Evolutionary conservation across 352 stramenopile species (phyloP), one percentile per base, ranked within the genome.

Genomic region (Aphanomyces euteiches): DNA sequence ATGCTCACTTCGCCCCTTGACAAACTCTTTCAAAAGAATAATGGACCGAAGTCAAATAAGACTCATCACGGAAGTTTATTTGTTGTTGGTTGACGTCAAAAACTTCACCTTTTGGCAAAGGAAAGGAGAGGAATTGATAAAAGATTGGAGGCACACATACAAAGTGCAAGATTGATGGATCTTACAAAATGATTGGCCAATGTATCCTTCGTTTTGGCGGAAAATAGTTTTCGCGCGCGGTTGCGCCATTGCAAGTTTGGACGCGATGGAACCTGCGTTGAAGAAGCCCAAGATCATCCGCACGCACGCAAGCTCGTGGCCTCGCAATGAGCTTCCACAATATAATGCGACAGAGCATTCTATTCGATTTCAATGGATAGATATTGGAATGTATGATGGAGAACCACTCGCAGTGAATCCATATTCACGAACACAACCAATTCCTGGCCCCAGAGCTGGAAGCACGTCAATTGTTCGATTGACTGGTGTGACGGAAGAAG

Each of bases 371-470:
- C 96, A 99, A 80, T 99, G 97, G 96, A 90, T 99, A 57, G 97
- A 99, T 74, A 98, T 99, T 66, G 97, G 99, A 79, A 98, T 99
- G 89, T 97, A 98, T 57, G 84, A 95, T 19, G 96, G 95, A 3
- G 65, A 83, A 39, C 91, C 95, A 12, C 82, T 99, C 8, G 39
- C 75, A 0, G 61, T 72, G 21, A 98, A 98, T 78, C 94, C 96
- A 6, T 95, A 93, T 66, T 79, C 78, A 19, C 40, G 47, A 47
- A 80, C 79, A 28, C 74, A 88, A 40, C 71, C 66, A 0, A 82
- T 93, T 10, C 84, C 85, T 0, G 78, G 77, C 0, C 74, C 73
- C 48, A 75, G 38, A 34, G 54, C 73, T 47, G 74, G 77, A 5
- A 66, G 76, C n/a, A 88, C 96, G 7, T 93, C 93, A 19, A 92